Conservation (phyloP, 1,284 basidiomycete species). For the Veloboletus limbatus region DNA sequence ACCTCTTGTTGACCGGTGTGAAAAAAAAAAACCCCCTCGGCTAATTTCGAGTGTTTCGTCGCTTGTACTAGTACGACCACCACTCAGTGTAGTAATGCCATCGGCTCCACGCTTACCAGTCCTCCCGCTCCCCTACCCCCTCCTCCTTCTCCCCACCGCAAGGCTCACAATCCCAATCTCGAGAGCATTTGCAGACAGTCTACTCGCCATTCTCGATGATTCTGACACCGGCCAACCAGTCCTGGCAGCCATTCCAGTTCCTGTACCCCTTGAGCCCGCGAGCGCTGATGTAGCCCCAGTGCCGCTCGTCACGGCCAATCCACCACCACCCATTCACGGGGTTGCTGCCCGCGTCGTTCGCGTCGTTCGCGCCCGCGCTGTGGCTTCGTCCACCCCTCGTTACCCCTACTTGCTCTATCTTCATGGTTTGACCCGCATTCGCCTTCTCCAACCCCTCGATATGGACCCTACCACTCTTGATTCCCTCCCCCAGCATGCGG, state of each 20-base stretch:
- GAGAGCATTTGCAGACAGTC: conserved; percentile 52
- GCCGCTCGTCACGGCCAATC: background rate
- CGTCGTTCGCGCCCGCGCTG: conserved; percentile 50
- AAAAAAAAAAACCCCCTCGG: too few relatives aligned
- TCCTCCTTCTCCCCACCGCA: conserved; percentile 65
- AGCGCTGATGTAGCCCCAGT: conserved; percentile 23
- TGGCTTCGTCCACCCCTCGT: conserved; percentile 34
- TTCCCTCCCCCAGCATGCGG: conserved; percentile 40
- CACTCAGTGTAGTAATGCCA: conserved; percentile 21
- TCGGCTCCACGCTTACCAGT: conserved; percentile 49
- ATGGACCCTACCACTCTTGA: conserved; percentile 29
- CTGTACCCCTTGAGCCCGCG: conserved; percentile 16
- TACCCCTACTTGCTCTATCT: conserved; percentile 62
- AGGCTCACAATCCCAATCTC: conserved; percentile 61
- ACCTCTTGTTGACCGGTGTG: background rate
- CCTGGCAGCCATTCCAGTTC: conserved; percentile 61
- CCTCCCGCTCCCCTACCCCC: conserved; percentile 60
- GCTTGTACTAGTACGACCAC: conserved; percentile 1
- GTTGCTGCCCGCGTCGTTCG: conserved; percentile 59
- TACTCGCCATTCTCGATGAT: conserved; percentile 59
- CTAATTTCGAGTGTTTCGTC: background rate
- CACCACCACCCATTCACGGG: conserved; percentile 33
- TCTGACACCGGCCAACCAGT: conserved; percentile 57
- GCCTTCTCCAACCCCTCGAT: conserved; percentile 36
- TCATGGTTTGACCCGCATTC: conserved; percentile 61